phyloP scores from a whole-genome alignment of 139 green algal genomes.

The Medakamo hakoo region DNA sequence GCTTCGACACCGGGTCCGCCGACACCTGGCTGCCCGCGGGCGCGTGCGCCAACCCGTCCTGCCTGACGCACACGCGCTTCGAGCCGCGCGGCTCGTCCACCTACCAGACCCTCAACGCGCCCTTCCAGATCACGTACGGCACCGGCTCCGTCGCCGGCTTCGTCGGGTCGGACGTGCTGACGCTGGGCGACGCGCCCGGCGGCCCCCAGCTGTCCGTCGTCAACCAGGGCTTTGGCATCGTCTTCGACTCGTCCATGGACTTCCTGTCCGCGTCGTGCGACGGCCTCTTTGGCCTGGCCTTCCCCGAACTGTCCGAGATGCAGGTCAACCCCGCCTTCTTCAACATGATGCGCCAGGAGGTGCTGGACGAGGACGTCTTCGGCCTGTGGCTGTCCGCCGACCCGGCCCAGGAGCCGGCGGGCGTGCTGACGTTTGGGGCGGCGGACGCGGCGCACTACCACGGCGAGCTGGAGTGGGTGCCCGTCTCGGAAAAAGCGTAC shows the following conservation, averaged over 20 bases:
- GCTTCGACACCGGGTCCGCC: slow-evolving; percentile 6
- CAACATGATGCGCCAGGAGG: slow-evolving; percentile 6
- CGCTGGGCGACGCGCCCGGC: background rate
- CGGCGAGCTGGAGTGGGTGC: background rate
- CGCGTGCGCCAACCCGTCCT: background rate
- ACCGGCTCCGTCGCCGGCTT: slow-evolving; percentile 1
- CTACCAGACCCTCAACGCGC: background rate
- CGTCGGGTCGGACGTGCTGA: slow-evolving; percentile 3
- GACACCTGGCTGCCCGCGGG: slow-evolving; percentile 4
- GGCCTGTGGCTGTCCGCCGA: background rate
- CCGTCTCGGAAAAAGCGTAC: slow-evolving; percentile 3
- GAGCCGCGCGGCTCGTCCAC: background rate
- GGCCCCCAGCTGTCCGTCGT: background rate
- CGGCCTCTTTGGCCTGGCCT: slow-evolving; percentile 5
- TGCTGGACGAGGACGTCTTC: slow-evolving; percentile 3
- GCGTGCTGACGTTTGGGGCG: background rate
- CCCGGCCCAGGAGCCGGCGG: background rate
- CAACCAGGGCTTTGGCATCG: slow-evolving; percentile 4
- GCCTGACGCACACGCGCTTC: slow-evolving; percentile 1
- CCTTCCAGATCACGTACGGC: slow-evolving; percentile 4
- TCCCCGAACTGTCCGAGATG: slow-evolving; percentile 4
- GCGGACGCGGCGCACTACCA: background rate
- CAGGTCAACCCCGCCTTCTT: slow-evolving; percentile 2
- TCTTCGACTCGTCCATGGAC: slow-evolving; percentile 2
- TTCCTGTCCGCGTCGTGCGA: slow-evolving; percentile 5